Evolutionary conservation across 78 protist species (phyloP), one percentile per base, ranked within the genome.

Genomic region (Planoprotostelium fungivorum): DNA sequence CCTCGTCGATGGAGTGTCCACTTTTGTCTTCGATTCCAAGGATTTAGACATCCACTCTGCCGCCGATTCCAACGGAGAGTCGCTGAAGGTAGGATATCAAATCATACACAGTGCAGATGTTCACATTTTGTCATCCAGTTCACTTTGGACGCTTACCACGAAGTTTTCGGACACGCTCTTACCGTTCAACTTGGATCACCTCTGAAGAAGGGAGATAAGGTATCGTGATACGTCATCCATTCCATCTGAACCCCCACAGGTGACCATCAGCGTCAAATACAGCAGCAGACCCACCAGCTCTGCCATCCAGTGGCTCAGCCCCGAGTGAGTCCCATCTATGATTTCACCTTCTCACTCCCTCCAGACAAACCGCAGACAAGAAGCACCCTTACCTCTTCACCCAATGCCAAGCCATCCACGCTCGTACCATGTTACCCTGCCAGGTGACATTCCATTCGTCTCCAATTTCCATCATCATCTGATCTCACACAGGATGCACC

Each of bases 351-450:
- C 28, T n/a, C 28, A n/a, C n/a, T n/a, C 28, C 63, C 25, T 34
- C 51, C 34, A 88, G 90, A 28, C 96, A 94, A 88, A 94, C 96
- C 36, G 96, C 96, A 84, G 96, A 89, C 88, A 94, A 94, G 86
- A 36, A 89, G 90, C 96, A 94, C 29, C 96, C 96, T 87, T 94
- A 89, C 84, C 89, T 94, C 29, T 94, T 91, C 90, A 89, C 94
- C 29, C 96, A 94, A 88, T 94, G 96, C 89, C 96, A 94, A 90
- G 95, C 93, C 38, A 94, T 96, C 83, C 98, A 96, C 90, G 98
- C 98, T 1, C 92, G 98, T 28, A 89, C 94, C 34, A 36, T 96
- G 63, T 89, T 96, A 1, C 96, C 96, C 38, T 94, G 95, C 85
- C 96, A 96, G n/a, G n/a, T n/a, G n/a, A n/a, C n/a, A n/a, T n/a